Base-by-base conservation (phyloP, 805 yeast species). In the Metschnikowia dekortorum region DNA sequence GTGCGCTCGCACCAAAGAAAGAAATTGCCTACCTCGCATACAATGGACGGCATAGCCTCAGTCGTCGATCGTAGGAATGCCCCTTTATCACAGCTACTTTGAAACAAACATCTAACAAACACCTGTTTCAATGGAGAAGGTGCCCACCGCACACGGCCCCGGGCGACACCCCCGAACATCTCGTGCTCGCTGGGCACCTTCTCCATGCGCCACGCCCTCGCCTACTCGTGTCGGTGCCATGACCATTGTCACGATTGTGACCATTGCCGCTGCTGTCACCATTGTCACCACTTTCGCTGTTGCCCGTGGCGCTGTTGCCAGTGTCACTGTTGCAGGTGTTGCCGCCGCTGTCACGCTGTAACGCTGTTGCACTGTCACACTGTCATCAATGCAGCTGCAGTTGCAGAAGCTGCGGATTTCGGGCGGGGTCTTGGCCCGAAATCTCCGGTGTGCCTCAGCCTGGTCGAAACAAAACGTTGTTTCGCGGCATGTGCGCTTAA, bases 1-100 rank as follows among this genome's bases (percentile, higher is more conserved):
- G 10, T 32, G 36, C 36, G 11, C 18, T 26, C 22, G 42, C 43
- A 39, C 29, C 34, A 39, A 14, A 29, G 29, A 34, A 42, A 26
- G 38, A 33, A 42, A 42, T 32, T 28, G 31, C 38, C 28, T n/a
- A 26, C n/a, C 38, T 33, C 30, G 45, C 45, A 42, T 42, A 42
- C 37, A 42, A 42, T 26, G n/a, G 36, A 22, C 22, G 22, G 37
- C 45, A 41, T 42, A 42, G 45, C 45, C 45, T n/a, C 45, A 30
- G 6, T 33, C 26, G n/a, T 4, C 22, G 26, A 14, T n/a, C 34
- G 29, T 30, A 33, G 29, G 10, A 22, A 38, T 7, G 3, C 13
- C 13, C 29, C 16, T 14, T 39, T 39, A 29, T 39, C 44, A 18
- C 14, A 40, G 29, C 9, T 22, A 9, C 34, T 40, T 30, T 26